Evolutionary conservation across 1,139 yeast species (phyloP), one percentile per base, ranked within the genome.

Genomic region (Pichia sp.): DNA sequence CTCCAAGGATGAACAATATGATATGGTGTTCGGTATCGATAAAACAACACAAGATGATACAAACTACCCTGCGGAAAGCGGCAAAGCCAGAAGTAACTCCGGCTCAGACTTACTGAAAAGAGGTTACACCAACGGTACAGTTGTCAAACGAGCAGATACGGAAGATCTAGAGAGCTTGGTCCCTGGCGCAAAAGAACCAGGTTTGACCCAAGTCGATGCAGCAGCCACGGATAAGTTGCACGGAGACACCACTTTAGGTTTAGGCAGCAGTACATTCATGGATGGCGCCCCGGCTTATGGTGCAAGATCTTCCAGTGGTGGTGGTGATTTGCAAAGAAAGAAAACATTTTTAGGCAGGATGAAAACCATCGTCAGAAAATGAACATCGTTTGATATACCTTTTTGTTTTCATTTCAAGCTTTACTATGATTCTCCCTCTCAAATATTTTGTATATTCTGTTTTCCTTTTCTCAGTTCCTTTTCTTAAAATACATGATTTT

Each of bases 251-350:
- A 87, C 97, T 0, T 79, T 86, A 54, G 99, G 99, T 1, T 77
- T 93, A 51, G 99, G 99, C 3, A 81, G 95, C 1, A 80, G 96
- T 1, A 93, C 99, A 0, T 93, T 93, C 68, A 70, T 93, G 61
- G 98, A 93, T 69, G 99, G 99, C 42, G 95, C 98, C 0, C 98
- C 98, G 16, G 99, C 97, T 3, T 85, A 95, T 32, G 72, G 75
- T 16, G 72, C 81, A n/a, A 49, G 54, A 15, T 31, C 50, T 10
- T 71, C 72, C 36, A 73, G 74, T 52, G 59, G 58, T 23, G 61
- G 46, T 5, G 26, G 44, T 6, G 61, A 56, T 19, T 68, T 86
- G 57, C 78, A 80, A 30, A 80, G 92, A 71, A 88, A 87, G 71
- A 89, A 89, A 74, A 85, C 95, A 75, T 77, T 90, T 61, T 75